phyloP scores from a whole-genome alignment of 805 yeast species.

The Myxozyma vanderwaltii region DNA sequence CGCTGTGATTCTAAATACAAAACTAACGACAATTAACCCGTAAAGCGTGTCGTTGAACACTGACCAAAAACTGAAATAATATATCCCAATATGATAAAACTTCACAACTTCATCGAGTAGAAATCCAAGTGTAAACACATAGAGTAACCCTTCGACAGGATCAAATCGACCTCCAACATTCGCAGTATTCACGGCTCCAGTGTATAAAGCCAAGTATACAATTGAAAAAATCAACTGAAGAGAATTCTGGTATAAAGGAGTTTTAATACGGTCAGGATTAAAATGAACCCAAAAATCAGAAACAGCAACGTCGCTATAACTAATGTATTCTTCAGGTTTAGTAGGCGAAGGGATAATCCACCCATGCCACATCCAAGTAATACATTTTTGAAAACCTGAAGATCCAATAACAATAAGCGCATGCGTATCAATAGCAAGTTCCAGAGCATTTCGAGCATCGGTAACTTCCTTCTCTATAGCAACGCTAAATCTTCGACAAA shows the following conservation, averaged over 20 bases:
- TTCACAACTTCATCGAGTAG: constrained; percentile 68
- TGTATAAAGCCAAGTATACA: constrained; percentile 61
- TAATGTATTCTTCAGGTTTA: constrained; percentile 68
- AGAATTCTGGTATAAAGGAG: constrained; percentile 79
- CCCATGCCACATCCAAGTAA: constrained; percentile 91
- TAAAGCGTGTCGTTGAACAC: constrained; percentile 76
- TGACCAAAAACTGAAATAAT: constrained; percentile 74
- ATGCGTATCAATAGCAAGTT: constrained; percentile 84
- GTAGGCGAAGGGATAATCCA: constrained; percentile 78
- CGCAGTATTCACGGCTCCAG: constrained; percentile 64
- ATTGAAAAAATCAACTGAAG: constrained; percentile 70
- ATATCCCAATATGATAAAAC: constrained; percentile 70
- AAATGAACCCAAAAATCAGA: constrained; percentile 63
- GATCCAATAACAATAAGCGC: constrained; percentile 75
- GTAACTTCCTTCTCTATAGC: constrained; percentile 58
- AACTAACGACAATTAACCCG: constrained; percentile 53
- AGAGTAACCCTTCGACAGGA: constrained; percentile 58
- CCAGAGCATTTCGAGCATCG: constrained; percentile 73
- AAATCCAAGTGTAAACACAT: constrained; percentile 64
- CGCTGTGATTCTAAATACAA: constrained; percentile 56
- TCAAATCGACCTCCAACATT: constrained; percentile 46
- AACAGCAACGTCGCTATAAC: constrained; percentile 62
- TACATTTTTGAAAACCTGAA: constrained; percentile 80
- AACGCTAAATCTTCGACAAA: constrained; percentile 73
- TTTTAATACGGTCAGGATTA: constrained; percentile 75